Evolutionary conservation across 768 basidiomycete genomes (phyloP), one percentile per base, ranked within the genome.

Genomic region (Tricholoma bakamatsutake): DNA sequence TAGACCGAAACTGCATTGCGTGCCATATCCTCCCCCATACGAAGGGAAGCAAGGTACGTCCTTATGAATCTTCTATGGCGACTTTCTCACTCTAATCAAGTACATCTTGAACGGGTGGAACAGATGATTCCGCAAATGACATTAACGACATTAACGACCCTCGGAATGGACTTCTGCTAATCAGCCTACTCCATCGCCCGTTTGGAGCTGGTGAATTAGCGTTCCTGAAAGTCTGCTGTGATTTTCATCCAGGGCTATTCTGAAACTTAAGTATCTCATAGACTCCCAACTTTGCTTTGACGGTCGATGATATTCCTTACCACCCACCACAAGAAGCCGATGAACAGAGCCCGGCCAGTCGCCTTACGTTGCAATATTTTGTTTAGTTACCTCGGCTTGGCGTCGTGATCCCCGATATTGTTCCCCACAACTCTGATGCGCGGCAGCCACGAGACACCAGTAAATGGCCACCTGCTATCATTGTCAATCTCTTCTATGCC

Each of bases 151-250:
- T 60, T 10, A 48, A 60, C 30, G 59, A 54, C 39, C 42, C 53
- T 31, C 59, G 49, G 52, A 60, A 60, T 52, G 59, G 59, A 46
- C 47, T 60, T 43, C 40, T 60, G 17, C 52, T 57, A 31, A 11
- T 30, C 24, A 45, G n/a, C 33, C n/a, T 17, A 12, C 21, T 60
- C 47, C 57, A 55, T 54, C 17, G 17, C 48, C 34, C 57, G 9
- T 50, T 60, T 55, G 56, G 59, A 40, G 21, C 46, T 43, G 46
- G 52, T 15, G 9, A 37, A 30, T 50, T 55, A n/a, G 59, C 59
- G 13, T 60, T 60, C 35, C 30, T 61, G 33, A 54, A 58, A 49
- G 59, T 61, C 49, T n/a, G 56, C 46, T 60, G 52, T 60, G 52
- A 49, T 55, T 43, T 57, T 24, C 59, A 28, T 53, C 28, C 12